Evolutionary conservation across 257 asterid species (phyloP), one percentile per base, ranked within the genome.

Genomic region (Solanum rostratum): DNA sequence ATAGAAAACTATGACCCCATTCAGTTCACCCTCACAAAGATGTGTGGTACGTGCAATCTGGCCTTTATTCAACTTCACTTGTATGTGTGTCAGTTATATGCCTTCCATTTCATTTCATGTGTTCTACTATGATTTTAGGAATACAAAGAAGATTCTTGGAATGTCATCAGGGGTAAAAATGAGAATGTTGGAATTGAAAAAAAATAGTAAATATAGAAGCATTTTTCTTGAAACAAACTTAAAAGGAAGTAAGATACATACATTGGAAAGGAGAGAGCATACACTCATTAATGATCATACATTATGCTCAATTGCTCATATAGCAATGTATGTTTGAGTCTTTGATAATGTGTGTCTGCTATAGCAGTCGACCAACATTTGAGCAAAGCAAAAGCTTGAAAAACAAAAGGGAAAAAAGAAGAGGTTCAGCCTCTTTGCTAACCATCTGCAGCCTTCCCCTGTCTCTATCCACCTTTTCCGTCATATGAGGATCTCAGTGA

Each of bases 11-110:
- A 92, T 80, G 95, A 91, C 80, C 97, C 98, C 1, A 54, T 95
- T 87, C 93, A 90, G 87, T 96, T 96, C 86, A 90, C 95, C 71
- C 91, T 96, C 54, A 87, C 95, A 33, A 96, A 95, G 91, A 90
- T 86, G 86, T 96, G 98, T 65, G 97, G 98, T 96, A 89, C 89
- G 91, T 87, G 70, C 86, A 52, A 84, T 81, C 49, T 81, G 27
- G 45, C 81, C 24, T 22, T 74, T 49, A 81, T 81, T 84, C 81
- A 37, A 82, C 82, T 33, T 85, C 84, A 84, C 82, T 43, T 73
- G n/a, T 45, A 45, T 45, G 39, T 22, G 19, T 71, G 18, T 27
- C 41, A 22, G 76, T 33, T 68, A 33, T 68, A 68, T 15, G 1
- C 15, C 76, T 68, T 33, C 27, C 0, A 1, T 33, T 33, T 68